Base-by-base conservation (phyloP, 2,329 filamentous ascomycete species). In the Chaetoscypha palmicola region DNA sequence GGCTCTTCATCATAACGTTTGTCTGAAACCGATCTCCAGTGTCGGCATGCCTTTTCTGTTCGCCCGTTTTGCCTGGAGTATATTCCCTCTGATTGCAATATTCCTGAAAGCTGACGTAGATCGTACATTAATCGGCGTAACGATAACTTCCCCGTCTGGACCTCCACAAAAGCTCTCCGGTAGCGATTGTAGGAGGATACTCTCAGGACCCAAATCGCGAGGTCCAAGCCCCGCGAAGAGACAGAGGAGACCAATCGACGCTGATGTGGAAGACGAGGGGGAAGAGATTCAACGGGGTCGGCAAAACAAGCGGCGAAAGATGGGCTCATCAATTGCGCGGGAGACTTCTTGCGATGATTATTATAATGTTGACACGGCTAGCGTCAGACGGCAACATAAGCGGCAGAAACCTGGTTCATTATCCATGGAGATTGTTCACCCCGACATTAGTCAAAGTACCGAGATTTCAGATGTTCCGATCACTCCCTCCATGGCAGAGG, bases 1-100 rank as follows among this genome's bases (percentile, higher is more conserved):
- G 42, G 11, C 11, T 3, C 37, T 48, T 16, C 20, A 48, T 41
- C 46, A 48, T 26, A 48, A 48, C 34, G 12, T 24, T 10, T 19
- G 14, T 19, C 7, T 48, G n/a, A 23, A 38, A 34, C 14, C 19
- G 16, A 24, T 45, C 20, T 14, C 19, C 10, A 38, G 45, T 16
- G 41, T 48, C 17, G 26, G 17, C n/a, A 32, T 38, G 9, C 17
- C 20, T 11, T 45, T 45, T 24, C 31, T 48, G 5, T 48, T 48
- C 30, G 37, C 46, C n/a, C 3, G 46, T 12, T 38, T 48, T 32
- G 46, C 46, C 3, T 48, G 41, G 41, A 28, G 41, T n/a, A 45
- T 48, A 2, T 48, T 48, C 23, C 24, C 41, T 17, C 23, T 41
- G 3, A 7, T 48, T 5, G 20, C 34, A 4, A 20, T 17, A 12